Base-by-base conservation (phyloP, 139 green algal genomes). In the Raphidocelis subcapitata region DNA sequence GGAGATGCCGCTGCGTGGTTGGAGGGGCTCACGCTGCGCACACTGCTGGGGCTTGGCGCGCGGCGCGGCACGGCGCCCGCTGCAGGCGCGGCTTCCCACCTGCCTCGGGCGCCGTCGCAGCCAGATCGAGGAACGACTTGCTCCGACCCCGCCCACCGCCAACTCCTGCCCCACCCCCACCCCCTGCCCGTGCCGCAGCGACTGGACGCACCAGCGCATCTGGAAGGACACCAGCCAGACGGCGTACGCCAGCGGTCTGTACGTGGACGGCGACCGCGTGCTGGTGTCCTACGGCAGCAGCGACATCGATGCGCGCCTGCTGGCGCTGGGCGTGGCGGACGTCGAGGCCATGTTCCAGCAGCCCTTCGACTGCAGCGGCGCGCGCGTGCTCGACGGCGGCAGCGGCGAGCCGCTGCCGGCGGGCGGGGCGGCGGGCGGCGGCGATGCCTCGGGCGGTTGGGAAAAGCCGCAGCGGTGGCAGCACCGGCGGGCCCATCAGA, bases 211-310 rank as follows among this genome's bases (percentile, higher is more conserved):
- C 52, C 72, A 78, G 36, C 62, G 72, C 3, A 78, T 78, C 54
- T 78, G 72, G 72, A 78, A 78, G 37, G 72, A 78, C 72, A 78
- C 72, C 18, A 73, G 62, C 33, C 72, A 78, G 36, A 78, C 72
- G 1, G 72, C 72, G 23, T 78, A 73, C 36, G 62, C 72, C 26
- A 61, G n/a, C n/a, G 72, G 72, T 5, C 33, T 78, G 10, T 66
- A 54, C 36, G 44, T 75, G 24, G 67, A 74, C 21, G 55, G 55
- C 8, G 55, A 35, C 24, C n/a, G 55, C 29, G 29, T 51, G 8
- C 60, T 67, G 32, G 5, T 78, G 35, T 67, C 51, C 29, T 78
- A 78, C 31, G 72, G 72, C 51, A 66, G 46, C 26, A 72, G 62
- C 35, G 72, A 78, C 37, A 72, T 72, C 23, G 72, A 78, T 12